Evolutionary conservation across 495 filamentous ascomycete species (phyloP).

Genomic region (Lophium mytilinum): DNA sequence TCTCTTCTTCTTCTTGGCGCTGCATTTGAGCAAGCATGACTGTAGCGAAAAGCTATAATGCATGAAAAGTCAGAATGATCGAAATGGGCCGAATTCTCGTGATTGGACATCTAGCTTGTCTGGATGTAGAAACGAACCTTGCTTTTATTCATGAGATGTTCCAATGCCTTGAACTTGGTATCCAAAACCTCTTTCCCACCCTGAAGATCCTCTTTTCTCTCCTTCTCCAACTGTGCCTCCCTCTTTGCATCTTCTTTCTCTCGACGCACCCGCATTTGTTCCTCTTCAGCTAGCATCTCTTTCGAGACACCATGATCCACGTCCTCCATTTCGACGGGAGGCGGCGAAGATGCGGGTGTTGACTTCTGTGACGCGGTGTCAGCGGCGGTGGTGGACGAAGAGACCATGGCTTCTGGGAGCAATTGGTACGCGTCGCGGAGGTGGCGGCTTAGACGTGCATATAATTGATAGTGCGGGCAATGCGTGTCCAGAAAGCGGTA

Average conservation of each 20-base stretch:
- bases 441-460: too few species aligned
- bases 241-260: conserved; percentile 41
- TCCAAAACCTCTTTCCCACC: conserved; percentile 43
- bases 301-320: conserved; percentile 17
- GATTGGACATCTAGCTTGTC: not conserved
- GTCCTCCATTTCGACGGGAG: conserved; percentile 10
- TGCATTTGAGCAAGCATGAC: conserved; percentile 59
- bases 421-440: too few species aligned
- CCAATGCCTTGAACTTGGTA: conserved; percentile 43
- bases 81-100: not conserved
- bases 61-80: not conserved
- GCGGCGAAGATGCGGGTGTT: conserved; percentile 23
- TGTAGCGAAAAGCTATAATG: conserved; percentile 34
- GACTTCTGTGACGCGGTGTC: conserved; percentile 19
- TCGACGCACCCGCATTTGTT: conserved; percentile 40
- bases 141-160: conserved; percentile 41
- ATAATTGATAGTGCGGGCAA: too few species aligned
- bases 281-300: conserved; percentile 47
- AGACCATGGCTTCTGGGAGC: conserved; percentile 2
- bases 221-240: conserved; percentile 41
- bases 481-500: too few species aligned
- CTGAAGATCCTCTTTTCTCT: conserved; percentile 37
- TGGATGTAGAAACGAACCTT: conserved; percentile 32
- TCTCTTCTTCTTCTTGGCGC: conserved; percentile 51
- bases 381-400: conserved; percentile 13